Conservation (phyloP, 192 early-diverging fungal species). For the Coemansia furcata region DNA sequence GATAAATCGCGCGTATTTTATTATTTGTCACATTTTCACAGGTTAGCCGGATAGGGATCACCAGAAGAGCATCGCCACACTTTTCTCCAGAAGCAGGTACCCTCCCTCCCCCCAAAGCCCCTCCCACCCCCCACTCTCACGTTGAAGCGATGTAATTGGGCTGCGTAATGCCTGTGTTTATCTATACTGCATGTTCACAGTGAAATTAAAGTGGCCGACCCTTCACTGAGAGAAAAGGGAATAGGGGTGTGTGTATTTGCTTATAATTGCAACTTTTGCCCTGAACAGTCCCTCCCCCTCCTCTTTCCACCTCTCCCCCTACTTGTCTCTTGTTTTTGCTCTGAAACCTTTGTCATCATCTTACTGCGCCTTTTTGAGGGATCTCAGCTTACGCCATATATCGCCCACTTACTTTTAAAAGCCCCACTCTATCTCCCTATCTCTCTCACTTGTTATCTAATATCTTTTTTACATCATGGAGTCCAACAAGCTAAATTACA, state of each 20-base stretch:
- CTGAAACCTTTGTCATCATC: background rate
- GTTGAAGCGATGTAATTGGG: background rate
- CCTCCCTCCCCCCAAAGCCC: background rate
- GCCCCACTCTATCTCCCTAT: background rate
- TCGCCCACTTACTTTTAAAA: background rate
- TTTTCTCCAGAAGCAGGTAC: background rate
- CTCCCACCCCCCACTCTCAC: background rate
- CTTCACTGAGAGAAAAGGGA: background rate
- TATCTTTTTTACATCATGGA: background rate
- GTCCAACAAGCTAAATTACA: background rate
- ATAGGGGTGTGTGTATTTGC: background rate
- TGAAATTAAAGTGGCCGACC: background rate
- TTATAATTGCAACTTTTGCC: background rate
- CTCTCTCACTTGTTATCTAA: background rate
- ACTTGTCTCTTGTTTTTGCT: background rate
- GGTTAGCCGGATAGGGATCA: background rate
- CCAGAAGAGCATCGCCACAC: background rate
- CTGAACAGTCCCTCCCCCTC: background rate
- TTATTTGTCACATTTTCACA: background rate
- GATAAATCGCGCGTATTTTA: background rate
- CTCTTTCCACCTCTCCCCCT: background rate
- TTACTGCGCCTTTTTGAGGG: background rate
- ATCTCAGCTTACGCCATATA: background rate
- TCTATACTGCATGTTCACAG: background rate
- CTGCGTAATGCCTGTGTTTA: background rate